Evolutionary conservation across 1,284 basidiomycete genomes (phyloP).

Genomic region (Ustilago shanxiensis): DNA sequence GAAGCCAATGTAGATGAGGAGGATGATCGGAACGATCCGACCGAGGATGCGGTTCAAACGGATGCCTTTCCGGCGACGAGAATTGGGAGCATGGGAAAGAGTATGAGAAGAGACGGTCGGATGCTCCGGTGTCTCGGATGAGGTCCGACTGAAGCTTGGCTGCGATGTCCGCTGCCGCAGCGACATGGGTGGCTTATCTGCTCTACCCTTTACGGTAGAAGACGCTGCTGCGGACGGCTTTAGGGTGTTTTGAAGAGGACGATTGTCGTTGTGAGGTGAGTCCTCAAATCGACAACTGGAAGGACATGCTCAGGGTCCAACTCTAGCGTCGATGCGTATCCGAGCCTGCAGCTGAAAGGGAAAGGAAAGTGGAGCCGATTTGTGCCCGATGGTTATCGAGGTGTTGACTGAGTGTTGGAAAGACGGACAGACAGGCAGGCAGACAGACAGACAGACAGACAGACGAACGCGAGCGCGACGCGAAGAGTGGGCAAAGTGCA

Average conservation of each 20-base stretch:
- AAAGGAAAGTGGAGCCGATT: slow-evolving; percentile 46
- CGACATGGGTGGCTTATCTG: too few relatives aligned
- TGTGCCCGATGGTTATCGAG: background rate
- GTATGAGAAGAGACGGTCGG: background rate
- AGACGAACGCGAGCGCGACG: slow-evolving; percentile 40
- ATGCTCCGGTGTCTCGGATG: slow-evolving; percentile 6
- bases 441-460: too few relatives aligned
- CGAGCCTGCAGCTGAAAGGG: slow-evolving; percentile 4
- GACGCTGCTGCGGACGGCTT: background rate
- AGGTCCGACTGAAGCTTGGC: background rate
- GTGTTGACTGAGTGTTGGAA: slow-evolving; percentile 21
- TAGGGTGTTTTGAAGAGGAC: background rate
- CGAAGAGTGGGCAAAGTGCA: slow-evolving; percentile 28
- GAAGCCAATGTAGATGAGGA: slow-evolving; percentile 38
- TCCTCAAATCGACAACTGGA: too few relatives aligned
- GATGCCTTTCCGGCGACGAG: slow-evolving; percentile 15
- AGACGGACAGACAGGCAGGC: too few relatives aligned
- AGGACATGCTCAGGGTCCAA: slow-evolving; percentile 23
- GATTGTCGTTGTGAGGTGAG: background rate
- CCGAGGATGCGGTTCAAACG: slow-evolving; percentile 43
- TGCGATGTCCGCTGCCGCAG: slow-evolving; percentile 27
- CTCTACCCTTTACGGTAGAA: too few relatives aligned
- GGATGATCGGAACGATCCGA: slow-evolving; percentile 45
- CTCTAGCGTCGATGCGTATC: slow-evolving; percentile 2
- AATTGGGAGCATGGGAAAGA: background rate